Percentiles rank a stretch among this genome's conserved stretches.
phyloP scores from a whole-genome alignment of 1,284 basidiomycete genomes.

The Vanrija humicola region DNA sequence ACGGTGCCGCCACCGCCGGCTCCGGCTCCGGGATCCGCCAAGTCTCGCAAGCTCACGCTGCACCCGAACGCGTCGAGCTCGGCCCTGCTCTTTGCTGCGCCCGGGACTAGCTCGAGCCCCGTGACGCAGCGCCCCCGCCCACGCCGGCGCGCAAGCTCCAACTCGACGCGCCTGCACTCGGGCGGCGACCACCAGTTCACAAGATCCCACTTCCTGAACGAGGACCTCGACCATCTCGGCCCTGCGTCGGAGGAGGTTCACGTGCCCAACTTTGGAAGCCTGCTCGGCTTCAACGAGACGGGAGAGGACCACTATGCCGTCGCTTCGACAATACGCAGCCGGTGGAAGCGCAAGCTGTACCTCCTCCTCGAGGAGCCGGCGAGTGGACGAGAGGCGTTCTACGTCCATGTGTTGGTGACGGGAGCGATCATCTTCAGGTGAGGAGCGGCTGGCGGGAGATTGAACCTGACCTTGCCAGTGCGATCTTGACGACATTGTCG shows the following conservation, averaged over 20 bases:
- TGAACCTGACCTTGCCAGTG: slow-evolving; percentile 56
- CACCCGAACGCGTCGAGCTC: slow-evolving; percentile 26
- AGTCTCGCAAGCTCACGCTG: slow-evolving; percentile 29
- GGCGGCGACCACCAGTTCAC: not conserved
- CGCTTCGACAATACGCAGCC: slow-evolving; percentile 36
- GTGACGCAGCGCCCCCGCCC: not conserved
- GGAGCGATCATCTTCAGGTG: slow-evolving; percentile 48
- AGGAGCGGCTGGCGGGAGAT: slow-evolving; percentile 5
- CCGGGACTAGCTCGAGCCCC: not conserved
- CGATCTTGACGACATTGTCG: slow-evolving; percentile 74
- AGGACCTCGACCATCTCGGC: slow-evolving; percentile 11
- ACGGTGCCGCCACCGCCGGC: slow-evolving; percentile 2
- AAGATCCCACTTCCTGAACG: slow-evolving; percentile 12
- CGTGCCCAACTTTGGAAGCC: slow-evolving; percentile 46
- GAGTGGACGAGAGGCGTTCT: slow-evolving; percentile 45
- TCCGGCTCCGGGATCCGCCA: slow-evolving; percentile 16
- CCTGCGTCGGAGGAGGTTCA: slow-evolving; percentile 33
- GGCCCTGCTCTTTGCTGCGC: slow-evolving; percentile 32
- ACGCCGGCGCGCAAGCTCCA: slow-evolving; percentile 1
- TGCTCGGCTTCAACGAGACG: slow-evolving; percentile 43
- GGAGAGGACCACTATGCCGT: slow-evolving; percentile 47
- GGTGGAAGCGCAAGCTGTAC: slow-evolving; percentile 47
- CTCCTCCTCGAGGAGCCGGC: slow-evolving; percentile 49
- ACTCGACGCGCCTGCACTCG: not conserved
- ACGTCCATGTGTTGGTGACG: slow-evolving; percentile 45